Percentiles rank a stretch among this genome's conserved stretches.
Conservation (phyloP, 2,329 filamentous ascomycete genomes). For the Phyllosticta ampelicida region DNA sequence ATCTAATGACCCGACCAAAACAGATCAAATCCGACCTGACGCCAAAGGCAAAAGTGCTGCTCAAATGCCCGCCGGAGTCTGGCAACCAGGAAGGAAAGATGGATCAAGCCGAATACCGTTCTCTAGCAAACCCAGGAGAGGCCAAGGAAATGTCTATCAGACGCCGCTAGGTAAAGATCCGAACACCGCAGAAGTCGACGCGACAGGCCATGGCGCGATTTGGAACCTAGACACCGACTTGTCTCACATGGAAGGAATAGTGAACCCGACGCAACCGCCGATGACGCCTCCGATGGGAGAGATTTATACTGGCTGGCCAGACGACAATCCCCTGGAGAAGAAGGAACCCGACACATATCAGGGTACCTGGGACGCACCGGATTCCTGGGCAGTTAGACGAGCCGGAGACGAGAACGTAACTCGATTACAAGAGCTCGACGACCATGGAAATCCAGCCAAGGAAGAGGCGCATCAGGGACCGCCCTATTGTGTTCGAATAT, state of each 20-base stretch:
- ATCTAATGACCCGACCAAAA: constrained; percentile 18
- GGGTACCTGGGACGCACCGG: constrained; percentile 81
- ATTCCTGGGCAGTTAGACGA: constrained; percentile 89
- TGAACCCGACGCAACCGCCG: constrained; percentile 52
- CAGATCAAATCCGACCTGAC: constrained; percentile 20
- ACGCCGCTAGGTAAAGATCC: constrained; percentile 32
- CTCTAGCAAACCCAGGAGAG: constrained; percentile 20
- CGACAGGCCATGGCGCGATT: constrained; percentile 45
- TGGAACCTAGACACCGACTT: constrained; percentile 82
- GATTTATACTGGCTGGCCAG: constrained; percentile 38
- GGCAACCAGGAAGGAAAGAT: constrained; percentile 16
- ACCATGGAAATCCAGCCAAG: constrained; percentile 54
- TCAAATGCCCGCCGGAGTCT: constrained; percentile 8
- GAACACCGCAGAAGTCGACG: constrained; percentile 29
- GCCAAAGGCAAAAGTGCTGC: constrained; percentile 18
- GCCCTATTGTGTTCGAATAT: constrained; percentile 88
- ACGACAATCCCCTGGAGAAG: constrained; percentile 19
- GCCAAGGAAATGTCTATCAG: constrained; percentile 12
- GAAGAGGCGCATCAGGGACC: constrained; percentile 61
- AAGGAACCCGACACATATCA: constrained; percentile 17
- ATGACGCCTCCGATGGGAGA: constrained; percentile 54
- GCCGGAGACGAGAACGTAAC: constrained; percentile 52
- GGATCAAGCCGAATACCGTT: constrained; percentile 8
- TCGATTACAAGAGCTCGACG: constrained; percentile 53
- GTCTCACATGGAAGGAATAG: constrained; percentile 81